These are phyloP conservation scores for Pyricularia sp. DNA, from an alignment of 2,329 filamentous ascomycete species.

Conservation along the genomic window DNA sequence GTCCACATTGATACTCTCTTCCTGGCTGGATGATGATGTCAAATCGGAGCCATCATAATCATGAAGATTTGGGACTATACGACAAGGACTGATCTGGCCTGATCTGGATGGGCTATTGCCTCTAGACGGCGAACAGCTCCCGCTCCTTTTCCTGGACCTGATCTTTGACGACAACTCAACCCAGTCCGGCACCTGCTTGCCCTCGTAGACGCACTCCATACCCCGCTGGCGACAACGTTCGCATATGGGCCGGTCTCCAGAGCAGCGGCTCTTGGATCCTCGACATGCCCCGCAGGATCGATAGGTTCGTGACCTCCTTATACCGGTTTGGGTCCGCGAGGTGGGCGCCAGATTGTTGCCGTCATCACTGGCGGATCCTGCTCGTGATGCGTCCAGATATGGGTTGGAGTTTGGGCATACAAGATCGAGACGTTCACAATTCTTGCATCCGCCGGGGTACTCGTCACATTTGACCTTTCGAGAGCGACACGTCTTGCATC, in stretches of 20 bases:
- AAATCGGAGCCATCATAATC: constrained; percentile 1
- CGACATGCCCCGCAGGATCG: constrained; percentile 11
- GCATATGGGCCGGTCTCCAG: constrained; percentile 10
- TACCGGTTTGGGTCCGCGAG: constrained; percentile 7
- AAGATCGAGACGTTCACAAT: constrained; percentile 9
- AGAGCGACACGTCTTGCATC: background rate
- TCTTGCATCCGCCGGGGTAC: constrained; percentile 8
- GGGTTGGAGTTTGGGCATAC: constrained; percentile 8
- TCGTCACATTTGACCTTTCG: constrained; percentile 10
- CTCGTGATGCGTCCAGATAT: background rate
- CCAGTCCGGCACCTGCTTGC: constrained; percentile 11
- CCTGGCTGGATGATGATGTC: background rate
- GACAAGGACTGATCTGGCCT: background rate
- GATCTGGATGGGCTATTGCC: background rate
- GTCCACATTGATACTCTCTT: background rate
- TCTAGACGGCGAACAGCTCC: background rate
- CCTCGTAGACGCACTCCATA: constrained; percentile 11
- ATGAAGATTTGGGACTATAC: background rate
- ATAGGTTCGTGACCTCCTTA: constrained; percentile 10
- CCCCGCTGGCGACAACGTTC: constrained; percentile 9
- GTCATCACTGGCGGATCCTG: constrained; percentile 2
- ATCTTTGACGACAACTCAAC: constrained; percentile 4
- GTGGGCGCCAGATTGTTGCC: background rate
- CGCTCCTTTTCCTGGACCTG: background rate
- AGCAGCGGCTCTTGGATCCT: constrained; percentile 10